These are phyloP conservation scores for Neonectria magnoliae DNA, from an alignment of 2,329 filamentous ascomycete genomes.

Conservation along the genomic window DNA sequence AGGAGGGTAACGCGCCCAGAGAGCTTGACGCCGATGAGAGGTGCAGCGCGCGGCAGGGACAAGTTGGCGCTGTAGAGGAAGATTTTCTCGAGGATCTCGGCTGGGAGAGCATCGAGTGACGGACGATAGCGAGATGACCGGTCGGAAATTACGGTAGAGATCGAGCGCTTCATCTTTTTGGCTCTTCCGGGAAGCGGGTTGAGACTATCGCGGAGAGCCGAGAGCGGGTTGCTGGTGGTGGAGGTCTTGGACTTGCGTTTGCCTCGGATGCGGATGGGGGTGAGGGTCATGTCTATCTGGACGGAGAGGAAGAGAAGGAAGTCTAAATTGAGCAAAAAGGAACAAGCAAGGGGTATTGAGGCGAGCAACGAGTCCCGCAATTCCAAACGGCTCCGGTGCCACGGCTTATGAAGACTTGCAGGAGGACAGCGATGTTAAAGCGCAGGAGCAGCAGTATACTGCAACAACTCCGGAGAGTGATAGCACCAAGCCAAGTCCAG, in stretches of 20 bases:
- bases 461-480: neutral
- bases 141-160: conserved; percentile 44
- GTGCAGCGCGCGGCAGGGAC: conserved; percentile 57
- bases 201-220: conserved; percentile 7
- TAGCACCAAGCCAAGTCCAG: neutral
- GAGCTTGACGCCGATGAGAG: conserved; percentile 57
- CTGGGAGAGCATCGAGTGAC: conserved; percentile 53
- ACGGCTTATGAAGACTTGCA: neutral
- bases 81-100: conserved; percentile 64
- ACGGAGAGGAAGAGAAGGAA: neutral
- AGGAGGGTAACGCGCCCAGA: conserved; percentile 53
- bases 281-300: conserved; percentile 52
- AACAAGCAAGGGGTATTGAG: neutral
- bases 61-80: conserved; percentile 61
- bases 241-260: conserved; percentile 60
- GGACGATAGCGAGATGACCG: conserved; percentile 40
- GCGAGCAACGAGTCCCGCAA: neutral
- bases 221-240: conserved; percentile 25
- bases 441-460: neutral
- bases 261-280: conserved; percentile 59
- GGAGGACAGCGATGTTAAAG: neutral
- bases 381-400: neutral
- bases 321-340: neutral
- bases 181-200: conserved; percentile 6
- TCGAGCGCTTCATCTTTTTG: conserved; percentile 44